Base-by-base conservation (phyloP, 2,329 filamentous ascomycete genomes). In the Cladophialophora carrionii region DNA sequence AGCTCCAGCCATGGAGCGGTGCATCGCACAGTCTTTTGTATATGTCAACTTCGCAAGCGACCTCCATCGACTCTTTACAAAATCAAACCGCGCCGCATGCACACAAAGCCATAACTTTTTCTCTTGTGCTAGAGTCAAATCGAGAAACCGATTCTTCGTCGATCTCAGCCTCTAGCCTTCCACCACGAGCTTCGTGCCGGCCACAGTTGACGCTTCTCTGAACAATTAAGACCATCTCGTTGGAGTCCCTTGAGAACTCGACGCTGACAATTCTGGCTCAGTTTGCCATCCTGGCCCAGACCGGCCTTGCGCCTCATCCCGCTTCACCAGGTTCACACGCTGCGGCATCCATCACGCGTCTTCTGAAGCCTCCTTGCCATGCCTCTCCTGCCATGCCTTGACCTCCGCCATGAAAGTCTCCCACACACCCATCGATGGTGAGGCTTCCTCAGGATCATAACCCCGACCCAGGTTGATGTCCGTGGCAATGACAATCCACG, bases 391-490 rank as follows among this genome's bases (percentile, higher is more conserved):
- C 4, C 3, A 26, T 24, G 48, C 48, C 22, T 29, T 22, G 9
- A 29, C 22, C 20, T 51, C 48, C 4, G 48, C 48, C 63, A 22
- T 49, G 51, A 24, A 59, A 8, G 24, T 48, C 26, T 6, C n/a
- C 59, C 17, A 58, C 37, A 51, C 48, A 24, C 48, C 48, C 48
- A 29, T 51, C 14, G 48, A 20, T 20, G 24, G 22, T 20, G 48
- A 51, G 4, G 8, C 9, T 20, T 3, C 8, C 8, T 51, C 48
- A 26, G 22, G 3, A 20, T 51, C 22, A 14, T 51, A 17, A 10
- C 48, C 48, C 9, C 48, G 48, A 12, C 48, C 48, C 2, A 55
- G 52, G 24, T 55, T 55, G 26, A 55, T 37, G 29, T n/a, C 52
- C n/a, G 52, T 55, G 29, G 32, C 26, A 24, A 32, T 20, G n/a